Evolutionary conservation across 169 alveolate genomes (phyloP).

Genomic region (Cryptosporidium tyzzeri): DNA sequence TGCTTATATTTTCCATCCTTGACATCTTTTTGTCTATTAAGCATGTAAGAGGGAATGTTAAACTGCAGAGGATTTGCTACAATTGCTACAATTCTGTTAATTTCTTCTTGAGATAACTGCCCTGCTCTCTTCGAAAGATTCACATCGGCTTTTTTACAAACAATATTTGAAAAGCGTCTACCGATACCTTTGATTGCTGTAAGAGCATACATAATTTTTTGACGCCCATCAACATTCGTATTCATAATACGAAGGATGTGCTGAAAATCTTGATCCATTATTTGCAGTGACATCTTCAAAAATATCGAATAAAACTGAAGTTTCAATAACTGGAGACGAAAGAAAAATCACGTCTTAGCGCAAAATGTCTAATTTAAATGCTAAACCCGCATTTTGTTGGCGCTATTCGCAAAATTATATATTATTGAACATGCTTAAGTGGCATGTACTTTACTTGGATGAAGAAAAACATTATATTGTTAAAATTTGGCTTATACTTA

Average conservation of each 20-base stretch:
- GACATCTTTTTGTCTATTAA: slow-evolving; percentile 96
- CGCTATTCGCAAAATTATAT: neutral
- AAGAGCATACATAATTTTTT: slow-evolving; percentile 96
- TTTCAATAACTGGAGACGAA: slow-evolving; percentile 7
- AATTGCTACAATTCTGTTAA: slow-evolving; percentile 90
- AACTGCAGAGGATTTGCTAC: slow-evolving; percentile 93
- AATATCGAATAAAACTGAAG: slow-evolving; percentile 12
- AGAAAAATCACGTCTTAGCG: slow-evolving; percentile 47
- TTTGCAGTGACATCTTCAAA: slow-evolving; percentile 77
- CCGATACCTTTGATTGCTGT: slow-evolving; percentile 99
- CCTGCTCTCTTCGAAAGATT: slow-evolving; percentile 98
- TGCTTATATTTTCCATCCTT: slow-evolving; percentile 96
- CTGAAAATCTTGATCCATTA: slow-evolving; percentile 92
- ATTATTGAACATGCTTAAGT: no score
- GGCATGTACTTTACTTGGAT: neutral
- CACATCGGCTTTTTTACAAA: slow-evolving; percentile 97
- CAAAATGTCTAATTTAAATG: slow-evolving; percentile 39
- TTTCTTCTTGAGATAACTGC: slow-evolving; percentile 95
- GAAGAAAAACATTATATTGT: neutral
- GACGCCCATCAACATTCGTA: slow-evolving; percentile 99
- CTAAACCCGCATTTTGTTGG: slow-evolving; percentile 3
- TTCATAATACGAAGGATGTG: slow-evolving; percentile 98
- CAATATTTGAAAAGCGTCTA: slow-evolving; percentile 95
- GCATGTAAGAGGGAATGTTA: slow-evolving; percentile 98
- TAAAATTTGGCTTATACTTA: no score